phyloP scores from a whole-genome alignment of 495 filamentous ascomycete genomes.

The Gamarada debralockiae region DNA sequence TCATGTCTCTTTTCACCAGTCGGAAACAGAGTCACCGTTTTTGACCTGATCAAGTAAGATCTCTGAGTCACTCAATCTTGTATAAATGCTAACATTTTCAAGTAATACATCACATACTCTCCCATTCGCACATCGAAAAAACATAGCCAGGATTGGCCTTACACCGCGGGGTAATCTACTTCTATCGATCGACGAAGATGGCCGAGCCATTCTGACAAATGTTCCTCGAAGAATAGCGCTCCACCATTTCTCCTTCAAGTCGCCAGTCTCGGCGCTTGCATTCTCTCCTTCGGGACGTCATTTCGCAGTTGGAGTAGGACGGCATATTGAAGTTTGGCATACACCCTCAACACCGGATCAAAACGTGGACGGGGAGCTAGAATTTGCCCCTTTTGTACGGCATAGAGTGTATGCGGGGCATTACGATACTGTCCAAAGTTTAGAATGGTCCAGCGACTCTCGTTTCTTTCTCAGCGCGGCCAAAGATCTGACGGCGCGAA shows the following conservation, averaged over 20 bases:
- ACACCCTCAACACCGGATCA: constrained; percentile 83
- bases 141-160: constrained; percentile 82
- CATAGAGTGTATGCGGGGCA: constrained; percentile 85
- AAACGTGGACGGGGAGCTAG: constrained; percentile 73
- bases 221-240: constrained; percentile 79
- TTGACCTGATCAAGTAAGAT: constrained; percentile 89
- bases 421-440: constrained; percentile 76
- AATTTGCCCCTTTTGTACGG: constrained; percentile 90
- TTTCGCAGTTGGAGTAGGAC: constrained; percentile 81
- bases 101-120: constrained; percentile 97
- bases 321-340: constrained; percentile 91
- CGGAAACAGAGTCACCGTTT: constrained; percentile 91
- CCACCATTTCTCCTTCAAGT: constrained; percentile 91
- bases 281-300: constrained; percentile 90
- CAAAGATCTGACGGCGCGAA: constrained; percentile 85
- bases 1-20: constrained; percentile 95
- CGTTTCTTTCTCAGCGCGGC: constrained; percentile 88
- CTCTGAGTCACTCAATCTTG: not conserved
- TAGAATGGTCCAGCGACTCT: constrained; percentile 94
- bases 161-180: constrained; percentile 87
- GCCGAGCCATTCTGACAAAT: constrained; percentile 86
- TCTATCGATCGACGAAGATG: constrained; percentile 90
- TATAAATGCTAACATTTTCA: constrained; percentile 19
- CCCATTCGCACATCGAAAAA: constrained; percentile 89
- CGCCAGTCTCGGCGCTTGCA: constrained; percentile 73